Percentiles rank a stretch among this genome's conserved stretches.
Conservation (phyloP, 2,329 filamentous ascomycete species). For the Fusarium devonianum region DNA sequence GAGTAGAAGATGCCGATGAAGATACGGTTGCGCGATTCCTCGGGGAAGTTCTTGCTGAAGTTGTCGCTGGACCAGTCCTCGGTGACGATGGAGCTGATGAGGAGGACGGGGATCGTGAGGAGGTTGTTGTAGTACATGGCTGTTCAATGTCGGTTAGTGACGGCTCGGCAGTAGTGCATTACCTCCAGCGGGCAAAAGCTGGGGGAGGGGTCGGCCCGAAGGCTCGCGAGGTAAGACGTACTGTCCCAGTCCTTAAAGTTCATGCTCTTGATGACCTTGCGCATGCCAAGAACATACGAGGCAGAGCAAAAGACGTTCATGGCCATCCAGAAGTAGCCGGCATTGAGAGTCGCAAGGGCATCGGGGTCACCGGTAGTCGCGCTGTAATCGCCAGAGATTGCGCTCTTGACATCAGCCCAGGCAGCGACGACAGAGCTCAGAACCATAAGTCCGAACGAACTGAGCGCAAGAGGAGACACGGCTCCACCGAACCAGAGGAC, state of each 20-base stretch:
- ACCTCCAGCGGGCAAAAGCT: background rate
- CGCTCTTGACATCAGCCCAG: conserved; percentile 95
- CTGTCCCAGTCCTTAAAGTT: conserved; percentile 99
- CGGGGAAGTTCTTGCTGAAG: conserved; percentile 85
- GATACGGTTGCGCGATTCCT: conserved; percentile 77
- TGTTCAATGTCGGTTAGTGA: conserved; percentile 52
- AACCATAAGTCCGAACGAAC: conserved; percentile 97
- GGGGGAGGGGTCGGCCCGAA: background rate
- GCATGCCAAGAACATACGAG: conserved; percentile 88
- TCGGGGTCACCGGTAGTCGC: conserved; percentile 55
- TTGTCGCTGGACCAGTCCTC: conserved; percentile 95
- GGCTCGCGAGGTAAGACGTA: conserved; percentile 66
- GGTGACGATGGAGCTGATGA: conserved; percentile 79
- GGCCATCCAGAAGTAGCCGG: conserved; percentile 97
- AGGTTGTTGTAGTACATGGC: conserved; percentile 99
- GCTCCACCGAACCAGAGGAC: conserved; percentile 97
- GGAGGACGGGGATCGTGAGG: conserved; percentile 89
- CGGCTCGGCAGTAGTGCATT: background rate
- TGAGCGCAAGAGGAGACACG: conserved; percentile 84
- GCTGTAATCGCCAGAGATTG: conserved; percentile 65
- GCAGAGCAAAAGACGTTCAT: conserved; percentile 96
- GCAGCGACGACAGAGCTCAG: conserved; percentile 92
- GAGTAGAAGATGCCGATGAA: conserved; percentile 92
- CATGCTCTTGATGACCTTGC: conserved; percentile 98
- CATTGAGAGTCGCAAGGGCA: conserved; percentile 87